Evolutionary conservation across 306 rosid genomes (phyloP), one percentile per base, ranked within the genome.

Genomic region (Sindora glabra): DNA sequence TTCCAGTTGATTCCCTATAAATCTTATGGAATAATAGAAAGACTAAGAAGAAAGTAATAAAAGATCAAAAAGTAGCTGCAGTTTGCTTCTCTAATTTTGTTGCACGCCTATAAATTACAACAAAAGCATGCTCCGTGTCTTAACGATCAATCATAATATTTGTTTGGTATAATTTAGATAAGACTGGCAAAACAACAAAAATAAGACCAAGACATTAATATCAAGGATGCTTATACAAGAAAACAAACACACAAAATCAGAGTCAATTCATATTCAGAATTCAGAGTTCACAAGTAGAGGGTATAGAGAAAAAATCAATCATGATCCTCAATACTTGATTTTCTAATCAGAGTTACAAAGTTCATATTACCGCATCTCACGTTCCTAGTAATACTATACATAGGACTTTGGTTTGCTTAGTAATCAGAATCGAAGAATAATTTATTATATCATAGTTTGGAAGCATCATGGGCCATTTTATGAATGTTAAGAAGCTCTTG

Each of bases 1-100:
- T 86, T 13, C 97, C 97, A 1, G 81, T 79, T 0, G 97, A 89
- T 62, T 86, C 91, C 75, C 97, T 81, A 48, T 48, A 83, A 44
- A 89, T 79, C 97, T 89, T 76, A 23, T 47, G 17, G 39, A 71
- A 59, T 22, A 48, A 68, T 32, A 7, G 10, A 15, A 23, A 10
- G 14, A 14, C 32, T 5, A 22, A 29, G 37, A 48, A 59, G n/a
- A 16, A 53, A 32, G 42, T 17, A 8, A 15, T 18, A 42, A 4
- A 21, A 65, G 42, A 16, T 9, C 9, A 18, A 64, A 23, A 27
- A 38, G 25, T 13, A 37, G 39, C 34, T 29, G 34, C n/a, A 36
- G 44, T 45, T 48, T 53, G 33, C 19, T 30, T 47, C 54, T 22
- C 51, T 16, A 8, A 12, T 34, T 70, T 54, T 45, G 15, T 45